Conservation (phyloP, 441 rosid genomes). For the Pelargonium australe region DNA sequence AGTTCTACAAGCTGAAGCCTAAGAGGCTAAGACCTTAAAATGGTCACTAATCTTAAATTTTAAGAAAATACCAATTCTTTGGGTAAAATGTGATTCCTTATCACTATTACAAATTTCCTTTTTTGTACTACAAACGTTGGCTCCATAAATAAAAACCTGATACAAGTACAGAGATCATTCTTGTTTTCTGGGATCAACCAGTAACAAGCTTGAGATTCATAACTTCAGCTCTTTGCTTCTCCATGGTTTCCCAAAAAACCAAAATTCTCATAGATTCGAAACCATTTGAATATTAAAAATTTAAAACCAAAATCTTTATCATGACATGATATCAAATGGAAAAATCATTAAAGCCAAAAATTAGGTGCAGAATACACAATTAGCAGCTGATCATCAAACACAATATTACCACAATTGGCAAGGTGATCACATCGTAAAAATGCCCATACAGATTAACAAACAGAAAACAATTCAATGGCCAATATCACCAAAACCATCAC, state of each 20-base stretch:
- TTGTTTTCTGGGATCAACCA: background rate
- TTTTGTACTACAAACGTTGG: background rate
- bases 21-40: background rate
- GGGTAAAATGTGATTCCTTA: background rate
- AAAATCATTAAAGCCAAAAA: conserved; percentile 5
- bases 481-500: conserved; percentile 9
- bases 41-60: background rate
- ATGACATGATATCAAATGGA: background rate
- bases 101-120: background rate
- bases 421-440: no score
- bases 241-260: background rate
- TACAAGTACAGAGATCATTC: background rate
- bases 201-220: background rate
- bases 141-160: background rate
- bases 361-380: conserved; percentile 7
- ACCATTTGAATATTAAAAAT: background rate
- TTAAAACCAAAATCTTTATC: background rate
- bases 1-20: background rate
- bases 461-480: conserved; percentile 5
- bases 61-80: background rate
- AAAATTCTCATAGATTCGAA: background rate
- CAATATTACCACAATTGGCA: background rate
- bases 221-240: conserved; percentile 10
- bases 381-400: conserved; percentile 10
- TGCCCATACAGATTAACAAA: no score